Conservation (phyloP, 1,284 basidiomycete genomes). For the Irpex lacteus region DNA sequence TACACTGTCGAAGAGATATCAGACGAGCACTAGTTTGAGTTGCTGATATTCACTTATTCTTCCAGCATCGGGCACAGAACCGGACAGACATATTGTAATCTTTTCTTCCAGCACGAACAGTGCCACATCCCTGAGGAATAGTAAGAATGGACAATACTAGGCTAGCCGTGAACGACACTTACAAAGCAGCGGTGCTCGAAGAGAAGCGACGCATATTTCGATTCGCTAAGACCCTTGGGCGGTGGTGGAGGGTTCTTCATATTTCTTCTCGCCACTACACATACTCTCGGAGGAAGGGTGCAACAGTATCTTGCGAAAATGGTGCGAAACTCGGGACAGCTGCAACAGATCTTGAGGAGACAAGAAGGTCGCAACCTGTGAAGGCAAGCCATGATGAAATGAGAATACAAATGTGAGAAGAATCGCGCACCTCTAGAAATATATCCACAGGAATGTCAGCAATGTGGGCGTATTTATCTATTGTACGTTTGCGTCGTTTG, state of each 20-base stretch:
- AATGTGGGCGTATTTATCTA: too few species aligned
- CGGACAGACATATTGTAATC: slow-evolving; percentile 10
- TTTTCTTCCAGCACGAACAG: slow-evolving; percentile 1
- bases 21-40: too few species aligned
- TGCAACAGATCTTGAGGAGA: slow-evolving; percentile 25
- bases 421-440: too few species aligned
- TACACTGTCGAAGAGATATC: too few species aligned
- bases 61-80: slow-evolving; percentile 12
- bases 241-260: slow-evolving; percentile 10
- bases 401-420: too few species aligned
- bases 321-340: slow-evolving; percentile 23
- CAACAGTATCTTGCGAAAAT: slow-evolving; percentile 16
- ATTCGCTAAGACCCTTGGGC: slow-evolving; percentile 13
- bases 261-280: slow-evolving; percentile 12
- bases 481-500: too few species aligned
- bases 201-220: slow-evolving; percentile 17
- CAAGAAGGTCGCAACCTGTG: slow-evolving; percentile 22
- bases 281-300: not conserved
- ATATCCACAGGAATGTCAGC: too few species aligned
- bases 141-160: slow-evolving; percentile 1
- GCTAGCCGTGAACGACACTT: slow-evolving; percentile 8
- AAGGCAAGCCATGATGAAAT: too few species aligned
- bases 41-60: slow-evolving; percentile 6
- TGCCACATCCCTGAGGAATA: slow-evolving; percentile 8
- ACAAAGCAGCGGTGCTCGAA: slow-evolving; percentile 13